Percentiles rank a stretch among this genome's conserved stretches.
Conservation (phyloP, 2,329 filamentous ascomycete genomes). For the Aspergillus sp. region DNA sequence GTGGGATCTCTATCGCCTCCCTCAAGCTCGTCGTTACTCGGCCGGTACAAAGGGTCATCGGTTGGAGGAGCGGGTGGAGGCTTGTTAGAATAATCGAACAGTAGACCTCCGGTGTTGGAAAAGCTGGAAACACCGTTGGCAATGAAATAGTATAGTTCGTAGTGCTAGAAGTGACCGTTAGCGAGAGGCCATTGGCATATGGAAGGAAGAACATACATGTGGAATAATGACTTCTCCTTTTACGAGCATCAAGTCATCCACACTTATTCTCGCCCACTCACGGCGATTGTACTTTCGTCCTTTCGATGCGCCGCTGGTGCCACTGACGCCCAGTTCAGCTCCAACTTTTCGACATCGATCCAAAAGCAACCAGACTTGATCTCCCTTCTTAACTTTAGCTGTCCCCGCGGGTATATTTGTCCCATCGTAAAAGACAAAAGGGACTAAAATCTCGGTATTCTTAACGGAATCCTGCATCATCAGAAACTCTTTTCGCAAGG, state of each 20-base stretch:
- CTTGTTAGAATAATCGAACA: conserved; percentile 73
- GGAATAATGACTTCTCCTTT: conserved; percentile 88
- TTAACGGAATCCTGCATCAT: conserved; percentile 82
- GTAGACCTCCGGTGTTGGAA: conserved; percentile 67
- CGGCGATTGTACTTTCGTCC: conserved; percentile 61
- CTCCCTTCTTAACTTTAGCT: conserved; percentile 88
- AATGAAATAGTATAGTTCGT: conserved; percentile 96
- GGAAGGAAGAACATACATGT: conserved; percentile 64
- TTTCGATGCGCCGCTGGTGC: conserved; percentile 48
- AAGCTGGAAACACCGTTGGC: conserved; percentile 70
- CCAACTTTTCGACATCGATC: conserved; percentile 90
- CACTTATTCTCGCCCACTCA: conserved; percentile 89
- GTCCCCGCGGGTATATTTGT: conserved; percentile 82
- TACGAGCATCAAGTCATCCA: conserved; percentile 94
- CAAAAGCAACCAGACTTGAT: conserved; percentile 88
- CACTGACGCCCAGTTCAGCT: conserved; percentile 74
- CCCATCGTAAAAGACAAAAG: conserved; percentile 96
- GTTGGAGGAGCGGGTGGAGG: conserved; percentile 29
- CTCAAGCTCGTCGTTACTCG: conserved; percentile 63
- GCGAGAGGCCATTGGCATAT: neutral
- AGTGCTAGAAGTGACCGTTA: conserved; percentile 64
- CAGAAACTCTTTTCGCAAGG: conserved; percentile 76
- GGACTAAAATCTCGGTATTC: conserved; percentile 82
- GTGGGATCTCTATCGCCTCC: conserved; percentile 75
- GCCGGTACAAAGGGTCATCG: conserved; percentile 45